Conservation (phyloP, 1,284 basidiomycete genomes). For the Ustilago xerochloae region DNA sequence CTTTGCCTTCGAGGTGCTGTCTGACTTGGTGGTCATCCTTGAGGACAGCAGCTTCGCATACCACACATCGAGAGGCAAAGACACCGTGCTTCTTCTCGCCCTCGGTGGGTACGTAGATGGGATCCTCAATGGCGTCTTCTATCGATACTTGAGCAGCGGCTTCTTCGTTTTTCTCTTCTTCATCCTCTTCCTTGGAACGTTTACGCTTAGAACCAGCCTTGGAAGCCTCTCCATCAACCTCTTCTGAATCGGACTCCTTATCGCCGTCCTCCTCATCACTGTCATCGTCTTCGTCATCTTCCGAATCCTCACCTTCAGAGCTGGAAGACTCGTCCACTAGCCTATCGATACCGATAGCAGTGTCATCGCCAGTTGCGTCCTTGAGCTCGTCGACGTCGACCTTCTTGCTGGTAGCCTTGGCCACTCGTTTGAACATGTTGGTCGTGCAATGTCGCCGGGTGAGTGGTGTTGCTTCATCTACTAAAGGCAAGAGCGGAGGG, state of each 20-base stretch:
- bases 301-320: conserved; percentile 31
- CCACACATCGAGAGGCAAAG: conserved; percentile 36
- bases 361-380: conserved; percentile 34
- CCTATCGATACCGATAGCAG: conserved; percentile 44
- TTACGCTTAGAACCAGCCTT: conserved; percentile 31
- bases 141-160: conserved; percentile 35
- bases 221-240: neutral
- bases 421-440: conserved; percentile 49
- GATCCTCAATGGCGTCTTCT: conserved; percentile 33
- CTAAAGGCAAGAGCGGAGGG: neutral
- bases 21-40: conserved; percentile 30
- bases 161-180: conserved; percentile 7
- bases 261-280: conserved; percentile 7
- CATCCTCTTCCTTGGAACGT: conserved; percentile 19
- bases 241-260: neutral
- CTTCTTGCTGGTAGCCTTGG: conserved; percentile 34
- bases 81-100: conserved; percentile 46
- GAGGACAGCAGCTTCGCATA: conserved; percentile 42
- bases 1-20: conserved; percentile 33
- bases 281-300: conserved; percentile 21
- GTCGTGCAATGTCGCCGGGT: neutral
- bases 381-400: conserved; percentile 31
- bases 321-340: conserved; percentile 46
- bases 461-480: neutral
- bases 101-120: conserved; percentile 44